phyloP scores from a whole-genome alignment of 805 yeast species.

The Tetrapisispora fleetii region DNA sequence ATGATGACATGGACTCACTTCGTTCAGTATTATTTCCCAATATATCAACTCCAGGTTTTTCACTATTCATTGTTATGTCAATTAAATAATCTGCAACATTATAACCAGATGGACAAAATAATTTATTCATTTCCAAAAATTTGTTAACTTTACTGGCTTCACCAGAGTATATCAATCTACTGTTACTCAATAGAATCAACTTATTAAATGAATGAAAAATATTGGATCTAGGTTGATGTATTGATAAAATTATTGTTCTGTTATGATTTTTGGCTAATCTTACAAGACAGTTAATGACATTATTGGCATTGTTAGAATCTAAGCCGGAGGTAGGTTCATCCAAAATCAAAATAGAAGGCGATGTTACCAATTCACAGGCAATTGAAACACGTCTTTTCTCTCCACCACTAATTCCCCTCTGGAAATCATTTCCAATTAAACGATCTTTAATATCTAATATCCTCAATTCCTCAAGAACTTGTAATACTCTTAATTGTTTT shows the following conservation, averaged over 20 bases:
- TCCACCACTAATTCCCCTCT: constrained; percentile 79
- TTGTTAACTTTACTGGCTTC: constrained; percentile 64
- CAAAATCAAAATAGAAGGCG: constrained; percentile 70
- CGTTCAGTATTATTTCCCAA: neutral
- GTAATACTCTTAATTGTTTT: constrained; percentile 71
- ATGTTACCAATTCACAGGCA: constrained; percentile 86
- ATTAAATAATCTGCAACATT: constrained; percentile 90
- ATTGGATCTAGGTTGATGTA: constrained; percentile 95
- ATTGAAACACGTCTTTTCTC: constrained; percentile 86
- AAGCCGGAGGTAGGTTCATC: constrained; percentile 96
- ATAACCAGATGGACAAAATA: constrained; percentile 76
- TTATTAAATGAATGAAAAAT: constrained; percentile 87
- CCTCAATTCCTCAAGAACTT: constrained; percentile 77
- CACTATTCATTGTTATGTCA: constrained; percentile 70
- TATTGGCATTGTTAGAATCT: constrained; percentile 87
- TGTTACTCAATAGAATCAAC: constrained; percentile 70
- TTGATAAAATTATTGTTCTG: constrained; percentile 84
- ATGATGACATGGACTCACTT: neutral
- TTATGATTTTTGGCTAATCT: constrained; percentile 69
- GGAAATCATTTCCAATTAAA: constrained; percentile 78
- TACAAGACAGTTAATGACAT: constrained; percentile 79
- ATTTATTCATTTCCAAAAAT: constrained; percentile 68
- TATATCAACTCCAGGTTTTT: neutral
- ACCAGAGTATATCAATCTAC: constrained; percentile 82
- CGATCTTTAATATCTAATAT: constrained; percentile 76